Evolutionary conservation across 768 basidiomycete species (phyloP).

Genomic region (Guyanaporus albipodus): DNA sequence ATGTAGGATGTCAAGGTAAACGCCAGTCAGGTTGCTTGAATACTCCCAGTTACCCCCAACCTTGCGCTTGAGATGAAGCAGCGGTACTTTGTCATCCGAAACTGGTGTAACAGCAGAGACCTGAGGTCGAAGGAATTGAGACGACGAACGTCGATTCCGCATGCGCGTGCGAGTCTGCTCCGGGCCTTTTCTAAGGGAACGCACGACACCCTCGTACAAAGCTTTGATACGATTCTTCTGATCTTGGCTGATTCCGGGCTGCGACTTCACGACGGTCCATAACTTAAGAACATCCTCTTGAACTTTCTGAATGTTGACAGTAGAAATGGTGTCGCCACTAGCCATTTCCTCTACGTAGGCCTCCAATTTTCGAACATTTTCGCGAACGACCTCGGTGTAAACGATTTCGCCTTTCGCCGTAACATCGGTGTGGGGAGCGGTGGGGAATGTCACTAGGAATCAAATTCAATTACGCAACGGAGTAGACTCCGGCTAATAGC

Average conservation of each 20-base stretch:
- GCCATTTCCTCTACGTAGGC: conserved; percentile 99
- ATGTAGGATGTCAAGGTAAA: conserved; percentile 94
- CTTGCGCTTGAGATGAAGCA: conserved; percentile 95
- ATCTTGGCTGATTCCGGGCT: conserved; percentile 94
- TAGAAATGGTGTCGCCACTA: conserved; percentile 81
- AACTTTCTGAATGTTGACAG: conserved; percentile 94
- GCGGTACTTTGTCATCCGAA: conserved; percentile 84
- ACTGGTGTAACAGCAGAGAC: conserved; percentile 67
- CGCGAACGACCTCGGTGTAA: conserved; percentile 91
- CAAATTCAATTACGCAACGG: background rate
- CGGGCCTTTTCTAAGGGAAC: conserved; percentile 79
- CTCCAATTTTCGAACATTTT: conserved; percentile 95
- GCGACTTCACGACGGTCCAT: conserved; percentile 95
- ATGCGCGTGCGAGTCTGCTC: conserved; percentile 53
- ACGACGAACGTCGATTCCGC: conserved; percentile 85
- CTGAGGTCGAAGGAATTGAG: conserved; percentile 94
- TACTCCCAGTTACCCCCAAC: conserved; percentile 95
- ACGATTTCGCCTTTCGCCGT: conserved; percentile 92
- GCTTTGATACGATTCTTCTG: conserved; percentile 96
- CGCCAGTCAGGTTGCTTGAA: conserved; percentile 92
- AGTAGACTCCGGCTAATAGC: conserved; percentile 25
- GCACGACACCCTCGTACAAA: conserved; percentile 94
- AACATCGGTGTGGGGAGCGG: conserved; percentile 93
- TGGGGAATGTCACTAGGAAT: conserved; percentile 87
- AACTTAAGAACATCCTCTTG: conserved; percentile 95